Conservation (phyloP, 441 rosid species). For the Geranium incanum region DNA sequence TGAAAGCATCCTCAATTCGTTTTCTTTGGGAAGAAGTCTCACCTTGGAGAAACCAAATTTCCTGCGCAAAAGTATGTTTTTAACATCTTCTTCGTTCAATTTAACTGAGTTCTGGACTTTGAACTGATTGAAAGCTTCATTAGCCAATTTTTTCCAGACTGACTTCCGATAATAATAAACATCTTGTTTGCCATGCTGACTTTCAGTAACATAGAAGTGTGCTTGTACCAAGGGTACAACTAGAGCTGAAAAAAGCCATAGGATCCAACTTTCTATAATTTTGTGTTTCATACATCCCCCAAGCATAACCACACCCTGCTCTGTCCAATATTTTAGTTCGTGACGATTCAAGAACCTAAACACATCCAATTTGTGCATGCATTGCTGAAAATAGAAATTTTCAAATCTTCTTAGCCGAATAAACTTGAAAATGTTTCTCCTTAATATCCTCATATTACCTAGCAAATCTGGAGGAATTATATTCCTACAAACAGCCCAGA, state of each 20-base stretch:
- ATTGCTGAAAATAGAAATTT: slow-evolving; percentile 53
- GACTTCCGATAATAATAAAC: slow-evolving; percentile 59
- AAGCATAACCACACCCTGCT: slow-evolving; percentile 16
- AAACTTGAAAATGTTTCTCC: slow-evolving; percentile 61
- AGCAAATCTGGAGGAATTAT: slow-evolving; percentile 66
- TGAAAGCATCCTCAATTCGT: slow-evolving; percentile 60
- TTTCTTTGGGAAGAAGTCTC: slow-evolving; percentile 63
- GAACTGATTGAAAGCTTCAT: slow-evolving; percentile 33
- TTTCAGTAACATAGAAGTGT: slow-evolving; percentile 81
- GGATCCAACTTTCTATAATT: slow-evolving; percentile 60
- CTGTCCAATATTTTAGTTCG: slow-evolving; percentile 20
- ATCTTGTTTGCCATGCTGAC: slow-evolving; percentile 57
- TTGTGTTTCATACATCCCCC: slow-evolving; percentile 29
- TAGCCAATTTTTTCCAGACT: slow-evolving; percentile 51
- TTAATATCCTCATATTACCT: slow-evolving; percentile 67
- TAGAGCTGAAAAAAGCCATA: slow-evolving; percentile 66
- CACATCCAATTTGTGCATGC: slow-evolving; percentile 53
- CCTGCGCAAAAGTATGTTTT: slow-evolving; percentile 32
- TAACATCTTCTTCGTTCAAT: slow-evolving; percentile 41
- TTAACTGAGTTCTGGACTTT: slow-evolving; percentile 33
- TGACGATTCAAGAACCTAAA: slow-evolving; percentile 32
- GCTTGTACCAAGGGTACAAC: slow-evolving; percentile 61
- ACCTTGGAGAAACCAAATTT: slow-evolving; percentile 60
- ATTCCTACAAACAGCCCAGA: slow-evolving; percentile 77
- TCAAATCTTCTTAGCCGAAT: slow-evolving; percentile 62